phyloP scores from a whole-genome alignment of 495 filamentous ascomycete species.

The Penicilliopsis zonata region DNA sequence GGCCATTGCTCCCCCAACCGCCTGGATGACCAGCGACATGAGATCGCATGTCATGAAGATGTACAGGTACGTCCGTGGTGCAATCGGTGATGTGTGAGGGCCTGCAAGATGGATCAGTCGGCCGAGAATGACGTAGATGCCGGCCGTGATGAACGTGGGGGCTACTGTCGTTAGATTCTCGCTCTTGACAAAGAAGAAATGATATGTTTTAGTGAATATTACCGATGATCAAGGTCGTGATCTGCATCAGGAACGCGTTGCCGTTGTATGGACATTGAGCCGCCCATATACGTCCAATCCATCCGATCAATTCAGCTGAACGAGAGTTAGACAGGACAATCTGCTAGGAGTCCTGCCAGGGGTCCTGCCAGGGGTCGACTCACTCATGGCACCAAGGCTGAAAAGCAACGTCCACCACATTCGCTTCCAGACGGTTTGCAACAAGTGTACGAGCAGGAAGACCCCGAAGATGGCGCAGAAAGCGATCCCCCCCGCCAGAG shows the following conservation, averaged over 20 bases:
- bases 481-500: constrained; percentile 39
- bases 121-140: constrained; percentile 49
- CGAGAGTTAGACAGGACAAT: neutral
- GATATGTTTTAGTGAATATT: constrained; percentile 4
- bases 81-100: constrained; percentile 34
- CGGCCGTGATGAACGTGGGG: constrained; percentile 51
- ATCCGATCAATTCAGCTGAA: constrained; percentile 45
- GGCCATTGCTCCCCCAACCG: constrained; percentile 45
- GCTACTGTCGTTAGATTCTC: too few relatives aligned
- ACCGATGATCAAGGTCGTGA: constrained; percentile 53
- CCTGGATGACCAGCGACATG: constrained; percentile 48
- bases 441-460: constrained; percentile 34
- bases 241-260: constrained; percentile 47
- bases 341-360: neutral
- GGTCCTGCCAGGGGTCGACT: too few relatives aligned
- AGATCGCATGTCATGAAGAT: constrained; percentile 49
- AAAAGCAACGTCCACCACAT: constrained; percentile 44
- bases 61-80: constrained; percentile 40
- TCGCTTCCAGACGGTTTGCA: constrained; percentile 36
- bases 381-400: constrained; percentile 34
- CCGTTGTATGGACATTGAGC: constrained; percentile 42
- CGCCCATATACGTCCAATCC: constrained; percentile 46
- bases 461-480: constrained; percentile 42
- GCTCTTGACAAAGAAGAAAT: too few relatives aligned
- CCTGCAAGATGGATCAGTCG: constrained; percentile 44